A percentile compares a stretch with the other conserved stretches of the same genome.
Conservation (phyloP, 2,329 filamentous ascomycete species). For the Meredithiella fracta region DNA sequence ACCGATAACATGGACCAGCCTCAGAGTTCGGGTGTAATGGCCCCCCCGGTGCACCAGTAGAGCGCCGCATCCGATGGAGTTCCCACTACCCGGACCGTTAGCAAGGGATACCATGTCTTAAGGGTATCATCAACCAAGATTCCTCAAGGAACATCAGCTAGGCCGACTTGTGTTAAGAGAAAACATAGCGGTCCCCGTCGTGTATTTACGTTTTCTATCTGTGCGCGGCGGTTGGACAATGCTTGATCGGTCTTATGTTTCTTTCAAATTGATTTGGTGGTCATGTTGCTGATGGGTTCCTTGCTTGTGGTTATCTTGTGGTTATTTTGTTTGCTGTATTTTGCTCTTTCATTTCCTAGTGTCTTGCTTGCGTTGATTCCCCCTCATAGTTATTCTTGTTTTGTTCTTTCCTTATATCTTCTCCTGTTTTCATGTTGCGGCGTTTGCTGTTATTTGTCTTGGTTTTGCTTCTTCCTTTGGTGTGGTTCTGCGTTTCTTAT, state of each 20-base stretch:
- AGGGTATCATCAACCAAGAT: neutral
- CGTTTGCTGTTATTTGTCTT: neutral
- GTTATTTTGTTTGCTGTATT: constrained; percentile 15
- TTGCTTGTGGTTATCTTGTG: constrained; percentile 2
- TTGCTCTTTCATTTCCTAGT: constrained; percentile 10
- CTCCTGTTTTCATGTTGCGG: neutral
- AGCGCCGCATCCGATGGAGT: constrained; percentile 4
- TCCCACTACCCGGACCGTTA: neutral
- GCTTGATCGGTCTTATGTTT: neutral
- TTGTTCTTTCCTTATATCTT: neutral
- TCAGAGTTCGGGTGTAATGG: constrained; percentile 23
- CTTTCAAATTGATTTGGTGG: neutral
- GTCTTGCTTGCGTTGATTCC: constrained; percentile 5
- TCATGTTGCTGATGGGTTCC: neutral
- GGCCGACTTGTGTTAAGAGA: neutral
- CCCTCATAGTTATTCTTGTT: constrained; percentile 1
- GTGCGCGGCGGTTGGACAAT: neutral
- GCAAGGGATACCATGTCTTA: neutral
- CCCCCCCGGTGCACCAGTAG: constrained; percentile 18
- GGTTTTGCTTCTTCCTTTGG: no score
- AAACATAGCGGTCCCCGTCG: neutral
- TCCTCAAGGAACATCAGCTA: neutral
- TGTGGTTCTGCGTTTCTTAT: neutral
- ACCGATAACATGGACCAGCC: constrained; percentile 64
- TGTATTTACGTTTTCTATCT: neutral